Conservation (phyloP, 768 basidiomycete genomes). For the Lepiota brunneoincarnata region DNA sequence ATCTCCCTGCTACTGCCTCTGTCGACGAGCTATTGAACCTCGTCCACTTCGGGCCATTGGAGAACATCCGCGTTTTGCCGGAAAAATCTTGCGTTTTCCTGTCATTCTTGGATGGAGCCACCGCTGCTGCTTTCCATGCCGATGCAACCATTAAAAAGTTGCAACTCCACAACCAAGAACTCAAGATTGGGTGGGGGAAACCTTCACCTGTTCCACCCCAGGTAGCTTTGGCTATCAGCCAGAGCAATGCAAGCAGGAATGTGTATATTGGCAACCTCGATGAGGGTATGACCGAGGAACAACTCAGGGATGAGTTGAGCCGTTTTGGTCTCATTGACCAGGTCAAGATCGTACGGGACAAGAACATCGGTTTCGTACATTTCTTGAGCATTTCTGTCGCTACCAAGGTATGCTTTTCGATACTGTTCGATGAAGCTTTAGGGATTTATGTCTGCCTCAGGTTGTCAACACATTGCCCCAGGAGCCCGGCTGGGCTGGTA, state of each 20-base stretch:
- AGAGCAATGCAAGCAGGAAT: constrained; percentile 92
- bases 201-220: constrained; percentile 84
- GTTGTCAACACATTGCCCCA: constrained; percentile 92
- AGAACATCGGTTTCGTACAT: constrained; percentile 99
- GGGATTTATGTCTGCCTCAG: constrained; percentile 33
- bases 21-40: constrained; percentile 98
- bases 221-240: constrained; percentile 84
- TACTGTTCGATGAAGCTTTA: background rate
- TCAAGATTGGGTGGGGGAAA: constrained; percentile 99
- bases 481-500: constrained; percentile 92
- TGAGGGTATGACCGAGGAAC: constrained; percentile 87
- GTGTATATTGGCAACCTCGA: constrained; percentile 96
- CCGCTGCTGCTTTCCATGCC: constrained; percentile 95
- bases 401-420: constrained; percentile 69
- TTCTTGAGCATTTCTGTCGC: constrained; percentile 94
- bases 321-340: constrained; percentile 97
- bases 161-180: constrained; percentile 89
- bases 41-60: constrained; percentile 96
- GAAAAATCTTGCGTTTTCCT: constrained; percentile 98
- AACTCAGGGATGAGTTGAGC: constrained; percentile 86
- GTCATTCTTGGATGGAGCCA: constrained; percentile 91
- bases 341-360: constrained; percentile 98
- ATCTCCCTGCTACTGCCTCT: constrained; percentile 91
- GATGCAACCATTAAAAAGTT: constrained; percentile 96
- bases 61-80: constrained; percentile 89